Base-by-base conservation (phyloP, 176 grass and related monocot genomes). In the Oryza brachyantha region DNA sequence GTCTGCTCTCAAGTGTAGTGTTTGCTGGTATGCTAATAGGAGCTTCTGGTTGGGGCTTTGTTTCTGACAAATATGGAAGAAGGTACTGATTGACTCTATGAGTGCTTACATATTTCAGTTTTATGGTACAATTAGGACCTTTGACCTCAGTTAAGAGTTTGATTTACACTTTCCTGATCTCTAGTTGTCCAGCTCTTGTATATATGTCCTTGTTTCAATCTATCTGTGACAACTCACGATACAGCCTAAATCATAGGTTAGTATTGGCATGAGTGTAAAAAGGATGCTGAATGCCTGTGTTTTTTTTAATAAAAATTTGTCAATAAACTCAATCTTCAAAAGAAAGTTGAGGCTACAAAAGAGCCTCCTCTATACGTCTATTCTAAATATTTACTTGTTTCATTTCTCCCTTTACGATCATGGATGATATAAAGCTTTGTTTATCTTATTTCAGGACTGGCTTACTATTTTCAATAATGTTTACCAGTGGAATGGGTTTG, bases 1-100 rank as follows among this genome's bases (percentile, higher is more conserved):
- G 88, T 55, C 67, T 97, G 24, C 81, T 97, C 12, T 89, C 94
- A 64, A 93, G 91, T 87, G 84, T 89, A 16, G 94, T 97, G 48
- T 97, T 97, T 70, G 81, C 57, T 42, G 94, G 94, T 62, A 93
- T 97, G 94, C 72, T 97, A n/a, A 17, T 93, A 27, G 94, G 94
- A 38, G 67, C 91, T 10, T 97, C 78, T 66, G 77, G 84, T 46
- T 91, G 88, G 91, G 91, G 94, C 29, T 79, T 91, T 52, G 84
- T 97, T 79, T 97, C 91, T 0, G 94, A 97, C 76, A 93, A 85
- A 35, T 90, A 88, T 70, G 94, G 94, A 37, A 83, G 94, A 70
- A 97, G 91, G 94, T 85, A 83, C 61, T 46, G 61, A 8, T 69
- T 66, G 61, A 41, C 14, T 61, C 11, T 48, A 42, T 10, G 10